Evolutionary conservation across 805 yeast species (phyloP).

Genomic region (Limtongia smithiae): DNA sequence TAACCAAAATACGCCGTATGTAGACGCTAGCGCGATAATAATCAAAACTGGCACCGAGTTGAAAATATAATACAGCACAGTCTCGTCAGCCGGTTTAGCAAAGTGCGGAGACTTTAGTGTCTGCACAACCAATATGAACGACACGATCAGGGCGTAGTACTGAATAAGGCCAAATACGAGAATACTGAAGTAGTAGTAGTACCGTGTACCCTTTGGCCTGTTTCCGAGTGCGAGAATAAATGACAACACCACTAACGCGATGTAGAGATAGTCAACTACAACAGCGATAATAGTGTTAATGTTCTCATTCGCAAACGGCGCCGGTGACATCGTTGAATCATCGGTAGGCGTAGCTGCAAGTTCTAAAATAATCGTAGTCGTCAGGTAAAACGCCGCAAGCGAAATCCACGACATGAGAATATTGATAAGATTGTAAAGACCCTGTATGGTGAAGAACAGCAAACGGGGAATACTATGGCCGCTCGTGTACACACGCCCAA

Average conservation of each 20-base stretch:
- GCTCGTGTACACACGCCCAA: slow-evolving; percentile 53
- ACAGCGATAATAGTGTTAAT: slow-evolving; percentile 19
- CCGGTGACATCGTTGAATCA: slow-evolving; percentile 40
- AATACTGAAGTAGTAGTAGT: slow-evolving; percentile 51
- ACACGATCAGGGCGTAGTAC: slow-evolving; percentile 56
- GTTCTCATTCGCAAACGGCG: slow-evolving; percentile 19
- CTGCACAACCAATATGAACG: slow-evolving; percentile 55
- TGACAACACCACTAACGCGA: slow-evolving; percentile 55
- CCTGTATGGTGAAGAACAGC: slow-evolving; percentile 52
- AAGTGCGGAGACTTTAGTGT: slow-evolving; percentile 43
- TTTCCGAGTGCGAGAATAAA: slow-evolving; percentile 64
- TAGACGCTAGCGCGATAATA: slow-evolving; percentile 57
- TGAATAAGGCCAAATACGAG: slow-evolving; percentile 57
- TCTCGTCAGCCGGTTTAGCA: slow-evolving; percentile 31
- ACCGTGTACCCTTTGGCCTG: slow-evolving; percentile 58
- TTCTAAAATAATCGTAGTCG: slow-evolving; percentile 57
- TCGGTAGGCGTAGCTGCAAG: slow-evolving; percentile 45
- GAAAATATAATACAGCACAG: slow-evolving; percentile 34
- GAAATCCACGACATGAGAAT: slow-evolving; percentile 62
- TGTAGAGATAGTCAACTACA: slow-evolving; percentile 52
- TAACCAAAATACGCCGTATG: slow-evolving; percentile 58
- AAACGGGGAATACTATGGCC: slow-evolving; percentile 52
- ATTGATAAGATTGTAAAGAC: slow-evolving; percentile 51
- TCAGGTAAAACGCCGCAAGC: slow-evolving; percentile 59
- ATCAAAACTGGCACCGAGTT: slow-evolving; percentile 47